Evolutionary conservation across 2,329 filamentous ascomycete species (phyloP), one percentile per base, ranked within the genome.

Genomic region (Trichoderma sp.): DNA sequence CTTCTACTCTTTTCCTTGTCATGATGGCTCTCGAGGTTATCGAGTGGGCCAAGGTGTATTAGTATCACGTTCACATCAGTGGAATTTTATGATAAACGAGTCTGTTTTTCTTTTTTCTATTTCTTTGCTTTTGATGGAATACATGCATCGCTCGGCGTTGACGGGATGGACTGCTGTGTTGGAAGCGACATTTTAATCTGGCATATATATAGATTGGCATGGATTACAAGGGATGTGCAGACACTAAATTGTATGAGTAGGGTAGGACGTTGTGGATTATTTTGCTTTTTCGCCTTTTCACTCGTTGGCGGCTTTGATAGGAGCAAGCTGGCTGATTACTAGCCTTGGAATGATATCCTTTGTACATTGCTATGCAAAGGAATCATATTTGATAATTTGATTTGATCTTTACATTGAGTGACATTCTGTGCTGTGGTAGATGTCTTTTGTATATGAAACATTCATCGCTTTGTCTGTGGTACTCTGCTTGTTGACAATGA

Each of bases 1-100:
- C 96, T 2, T 97, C 94, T 51, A 99, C 96, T 1, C 87, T 99
- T 56, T 79, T 97, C 43, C 87, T 98, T 57, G 96, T 99, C 70
- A 92, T 98, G 89, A 89, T 93, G 79, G 96, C 95, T 24, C 86
- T 99, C 64, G 94, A 98, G 81, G 94, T 96, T 2, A 91, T 98
- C 6, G 93, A 97, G 79, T 98, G 95, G 95, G 93, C 94, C 6
- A 80, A 74, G 18, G n/a, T 47, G 36, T 32, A 28, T 26, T 69
- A 61, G 34, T 51, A 11, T 21, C 24, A 3, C 21, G 11, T 18
- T 26, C 12, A n/a, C n/a, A 24, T 30, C 53, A 32, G 56, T 32
- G 66, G 56, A 61, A 7, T 57, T 3, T 58, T n/a, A 69, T 51
- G 65, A 69, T 36, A 30, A 39, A 67, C 15, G 64, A 61, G 56